Base-by-base conservation (phyloP, 805 yeast species). In the Dipodascus albidus region DNA sequence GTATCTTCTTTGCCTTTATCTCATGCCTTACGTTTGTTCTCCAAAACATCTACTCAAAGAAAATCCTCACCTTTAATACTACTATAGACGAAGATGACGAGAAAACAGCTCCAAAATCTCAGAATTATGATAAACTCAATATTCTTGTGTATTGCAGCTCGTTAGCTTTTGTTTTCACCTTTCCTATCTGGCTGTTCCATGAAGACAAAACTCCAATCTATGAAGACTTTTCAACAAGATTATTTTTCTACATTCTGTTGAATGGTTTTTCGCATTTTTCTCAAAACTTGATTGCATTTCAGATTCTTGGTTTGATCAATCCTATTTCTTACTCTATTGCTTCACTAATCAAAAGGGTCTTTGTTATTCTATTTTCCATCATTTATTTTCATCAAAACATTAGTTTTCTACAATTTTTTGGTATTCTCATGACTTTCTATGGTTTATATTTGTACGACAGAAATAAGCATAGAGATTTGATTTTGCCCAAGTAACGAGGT, bases 291-390 rank as follows among this genome's bases (percentile, higher is more conserved):
- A 73, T 89, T 42, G 88, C 95, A 15, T 87, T 86, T 67, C 87
- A 85, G 69, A 72, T 89, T 31, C 69, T 89, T 48, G 93, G 95
- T 20, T 78, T 83, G 63, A 76, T 89, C 3, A 85, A 95, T 1
- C 87, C 96, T 0, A 82, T 89, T 11, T 80, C 93, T 2, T 89
- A 87, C 68, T 85, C 95, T 1, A 82, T 89, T 54, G 96, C 96
- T 2, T 81, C 87, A 47, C 77, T 89, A 78, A 78, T 89, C 79
- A 89, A 89, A 69, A 80, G 96, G 62, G 85, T 89, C n/a, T 85
- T 87, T 1, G 79, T 89, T 27, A 88, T 89, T 47, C 76, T 84
- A 1, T 83, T 83, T 0, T 86, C 96, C 60, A 85, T 90, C 71
- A 55, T 84, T 44, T 78, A 76, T 73, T 76, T 74, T 38, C 83